These are phyloP conservation scores for Capniomyces stellatus DNA, from an alignment of 371 early-diverging fungal genomes.

Conservation along the genomic window DNA sequence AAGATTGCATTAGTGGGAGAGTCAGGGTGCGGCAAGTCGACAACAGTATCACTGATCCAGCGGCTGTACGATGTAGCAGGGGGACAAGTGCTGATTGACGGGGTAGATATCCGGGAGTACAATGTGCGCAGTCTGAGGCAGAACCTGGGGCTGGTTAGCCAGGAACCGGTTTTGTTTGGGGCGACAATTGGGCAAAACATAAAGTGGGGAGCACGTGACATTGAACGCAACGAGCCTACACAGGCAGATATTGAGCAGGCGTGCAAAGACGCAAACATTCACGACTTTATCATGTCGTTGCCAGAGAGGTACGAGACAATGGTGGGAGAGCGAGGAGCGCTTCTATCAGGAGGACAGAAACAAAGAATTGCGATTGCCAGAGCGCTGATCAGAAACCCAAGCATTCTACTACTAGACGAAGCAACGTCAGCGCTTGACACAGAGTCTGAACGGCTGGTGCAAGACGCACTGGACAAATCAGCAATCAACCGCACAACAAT, in stretches of 20 bases:
- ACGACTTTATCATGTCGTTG: slow-evolving; percentile 41
- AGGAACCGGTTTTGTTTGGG: slow-evolving; percentile 70
- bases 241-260: slow-evolving; percentile 48
- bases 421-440: slow-evolving; percentile 88
- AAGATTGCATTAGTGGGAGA: slow-evolving; percentile 62
- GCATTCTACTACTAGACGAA: slow-evolving; percentile 79
- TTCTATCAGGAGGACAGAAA: slow-evolving; percentile 70
- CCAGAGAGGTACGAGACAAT: slow-evolving; percentile 75
- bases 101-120: slow-evolving; percentile 58
- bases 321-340: slow-evolving; percentile 78
- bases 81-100: slow-evolving; percentile 78
- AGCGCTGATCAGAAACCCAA: slow-evolving; percentile 70
- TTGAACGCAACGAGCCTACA: slow-evolving; percentile 28
- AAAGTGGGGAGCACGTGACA: slow-evolving; percentile 37
- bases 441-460: slow-evolving; percentile 73
- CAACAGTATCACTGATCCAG: slow-evolving; percentile 66
- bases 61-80: slow-evolving; percentile 63
- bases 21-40: slow-evolving; percentile 81
- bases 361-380: slow-evolving; percentile 79
- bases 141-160: slow-evolving; percentile 75
- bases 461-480: slow-evolving; percentile 69
- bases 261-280: slow-evolving; percentile 66
- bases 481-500: slow-evolving; percentile 62
- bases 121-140: slow-evolving; percentile 43
- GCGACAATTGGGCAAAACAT: slow-evolving; percentile 68